Base-by-base conservation (phyloP, 768 basidiomycete genomes). In the Sporobolomyces phaffii region DNA sequence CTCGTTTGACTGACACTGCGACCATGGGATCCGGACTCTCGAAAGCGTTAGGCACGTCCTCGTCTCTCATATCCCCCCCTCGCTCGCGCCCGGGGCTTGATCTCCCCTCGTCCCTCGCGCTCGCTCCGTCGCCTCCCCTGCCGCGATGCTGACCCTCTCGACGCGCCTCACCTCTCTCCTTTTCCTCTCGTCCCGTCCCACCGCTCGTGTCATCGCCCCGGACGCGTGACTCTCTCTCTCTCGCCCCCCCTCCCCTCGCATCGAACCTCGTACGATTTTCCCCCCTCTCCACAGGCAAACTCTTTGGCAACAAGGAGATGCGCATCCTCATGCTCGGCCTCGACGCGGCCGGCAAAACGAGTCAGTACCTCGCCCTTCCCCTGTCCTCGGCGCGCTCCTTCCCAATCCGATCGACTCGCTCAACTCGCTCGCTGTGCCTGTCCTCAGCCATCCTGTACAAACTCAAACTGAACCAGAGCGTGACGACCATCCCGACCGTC, bases 301-400 rank as follows among this genome's bases (percentile, higher is more conserved):
- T 97, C 74, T 98, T 97, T 78, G 93, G 92, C 70, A 98, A 92
- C 84, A 94, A 92, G 84, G 94, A 98, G 84, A 98, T 98, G 94
- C 69, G 75, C 17, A 75, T 75, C 65, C 63, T 75, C 77, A 98
- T 98, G 94, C 81, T 97, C 74, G 94, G 94, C 47, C 83, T 98
- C 73, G 94, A 98, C 78, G 94, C 94, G 48, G 94, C 94, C 51
- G 94, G 94, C 76, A 98, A 98, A 81, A 98, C 94, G 24, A 98
- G 94, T 96, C 73, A 78, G 91, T 28, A 22, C 24, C 14, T 8
- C 24, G 10, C 26, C 24, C 14, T 26, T 48, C 29, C 33, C 24
- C 59, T 31, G 13, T 24, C 59, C 52, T 34, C 8, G 20, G n/a
- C 11, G 17, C 8, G 9, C 11, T 17, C 20, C 7, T 20, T 20